These are phyloP conservation scores for Colletotrichum sp. DNA, from an alignment of 2,329 filamentous ascomycete genomes.

Conservation along the genomic window DNA sequence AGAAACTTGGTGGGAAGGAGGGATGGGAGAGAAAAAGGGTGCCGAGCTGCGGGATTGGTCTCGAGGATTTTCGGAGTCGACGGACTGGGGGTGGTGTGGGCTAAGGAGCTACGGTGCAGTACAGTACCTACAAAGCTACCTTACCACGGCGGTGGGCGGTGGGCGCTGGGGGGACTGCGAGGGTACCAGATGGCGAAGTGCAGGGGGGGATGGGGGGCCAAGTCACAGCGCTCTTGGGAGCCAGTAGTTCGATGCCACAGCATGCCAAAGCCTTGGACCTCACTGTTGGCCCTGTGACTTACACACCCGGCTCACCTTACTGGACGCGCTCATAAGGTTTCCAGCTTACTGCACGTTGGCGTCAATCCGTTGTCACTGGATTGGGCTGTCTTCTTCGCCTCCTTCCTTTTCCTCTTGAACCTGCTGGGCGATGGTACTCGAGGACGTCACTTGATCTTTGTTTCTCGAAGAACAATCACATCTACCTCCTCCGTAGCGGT, in stretches of 20 bases:
- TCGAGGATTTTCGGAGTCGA: constrained; percentile 28
- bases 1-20: constrained; percentile 22
- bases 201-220: not conserved
- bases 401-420: not conserved
- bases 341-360: constrained; percentile 8
- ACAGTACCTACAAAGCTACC: constrained; percentile 1
- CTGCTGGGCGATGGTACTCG: not conserved
- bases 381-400: not conserved
- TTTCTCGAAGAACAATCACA: not conserved
- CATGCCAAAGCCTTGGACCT: not conserved
- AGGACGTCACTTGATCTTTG: not conserved
- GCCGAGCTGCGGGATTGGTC: constrained; percentile 23
- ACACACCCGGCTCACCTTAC: not conserved
- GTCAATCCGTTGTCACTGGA: not conserved
- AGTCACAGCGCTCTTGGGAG: constrained; percentile 12
- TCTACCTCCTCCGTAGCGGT: not conserved
- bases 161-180: not conserved
- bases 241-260: constrained; percentile 13
- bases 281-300: constrained; percentile 7
- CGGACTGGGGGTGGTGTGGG: constrained; percentile 19
- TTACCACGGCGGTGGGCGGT: not conserved
- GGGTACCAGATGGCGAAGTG: not conserved
- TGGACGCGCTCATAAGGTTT: not conserved
- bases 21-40: constrained; percentile 24
- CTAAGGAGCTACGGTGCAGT: constrained; percentile 23